Evolutionary conservation across 2,329 filamentous ascomycete species (phyloP).

Genomic region (Penicillium griseofulvum): DNA sequence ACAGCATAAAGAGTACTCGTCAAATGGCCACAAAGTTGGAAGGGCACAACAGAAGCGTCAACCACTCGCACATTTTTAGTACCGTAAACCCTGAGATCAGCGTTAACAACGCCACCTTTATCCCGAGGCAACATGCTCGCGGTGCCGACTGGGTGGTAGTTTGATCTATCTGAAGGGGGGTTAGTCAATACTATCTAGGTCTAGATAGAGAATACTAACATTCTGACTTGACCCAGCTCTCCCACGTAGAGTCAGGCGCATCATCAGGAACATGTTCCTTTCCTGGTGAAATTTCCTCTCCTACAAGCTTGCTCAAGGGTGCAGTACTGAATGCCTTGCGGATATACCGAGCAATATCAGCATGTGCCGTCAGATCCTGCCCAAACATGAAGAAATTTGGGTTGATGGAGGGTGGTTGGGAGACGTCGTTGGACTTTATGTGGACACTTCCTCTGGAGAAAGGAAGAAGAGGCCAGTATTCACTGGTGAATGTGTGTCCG

Average conservation of each 20-base stretch:
- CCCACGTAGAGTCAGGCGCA: constrained; percentile 23
- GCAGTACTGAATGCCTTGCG: constrained; percentile 21
- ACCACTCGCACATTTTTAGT: constrained; percentile 36
- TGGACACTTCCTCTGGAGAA: constrained; percentile 29
- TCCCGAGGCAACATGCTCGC: constrained; percentile 34
- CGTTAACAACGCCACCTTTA: constrained; percentile 34
- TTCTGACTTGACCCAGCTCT: constrained; percentile 23
- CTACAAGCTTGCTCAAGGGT: constrained; percentile 22
- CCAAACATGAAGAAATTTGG: constrained; percentile 31
- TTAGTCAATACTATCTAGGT: not conserved
- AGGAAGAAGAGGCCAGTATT: constrained; percentile 30
- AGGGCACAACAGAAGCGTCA: constrained; percentile 35
- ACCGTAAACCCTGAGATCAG: constrained; percentile 32
- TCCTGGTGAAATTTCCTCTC: constrained; percentile 25
- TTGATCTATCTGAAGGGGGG: constrained; percentile 22
- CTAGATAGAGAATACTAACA: constrained; percentile 20
- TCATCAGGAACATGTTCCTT: constrained; percentile 18
- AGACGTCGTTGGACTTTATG: constrained; percentile 21
- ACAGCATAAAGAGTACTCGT: constrained; percentile 33
- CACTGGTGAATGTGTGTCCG: constrained; percentile 10
- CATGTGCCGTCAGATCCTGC: constrained; percentile 21
- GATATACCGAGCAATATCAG: constrained; percentile 22
- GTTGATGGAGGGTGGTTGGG: constrained; percentile 23
- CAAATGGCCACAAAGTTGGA: constrained; percentile 32
- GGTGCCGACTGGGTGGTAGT: constrained; percentile 34